Evolutionary conservation across 192 early-diverging fungal genomes (phyloP), one percentile per base, ranked within the genome.

Genomic region (Coemansia sp.): DNA sequence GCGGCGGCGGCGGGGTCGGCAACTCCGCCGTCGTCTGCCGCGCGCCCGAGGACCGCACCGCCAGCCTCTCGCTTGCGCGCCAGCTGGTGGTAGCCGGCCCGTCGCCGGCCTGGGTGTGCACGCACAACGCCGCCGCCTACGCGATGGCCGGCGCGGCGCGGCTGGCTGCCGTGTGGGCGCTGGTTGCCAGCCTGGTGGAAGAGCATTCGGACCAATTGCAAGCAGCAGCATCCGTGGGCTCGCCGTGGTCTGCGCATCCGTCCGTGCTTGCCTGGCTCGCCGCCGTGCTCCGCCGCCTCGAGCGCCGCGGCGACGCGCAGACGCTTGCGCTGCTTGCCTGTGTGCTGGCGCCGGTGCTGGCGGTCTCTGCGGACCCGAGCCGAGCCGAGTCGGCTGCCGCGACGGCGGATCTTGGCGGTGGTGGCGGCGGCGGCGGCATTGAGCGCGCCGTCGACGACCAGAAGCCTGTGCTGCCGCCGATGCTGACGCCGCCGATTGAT

Each of bases 311-410:
- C 64, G 81, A 84, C 44, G 76, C 75, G 65, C 81, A 84, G 67
- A 72, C 81, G 57, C 76, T 79, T 65, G 81, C 81, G 21, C 59
- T 84, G 60, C 56, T 84, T 7, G 32, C 81, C 10, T 84, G 81
- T 40, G 77, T 79, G 40, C 57, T 84, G 47, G 69, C 68, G 60
- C 61, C 8, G 44, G 64, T 49, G 10, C n/a, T 39, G 52, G 18
- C 23, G 52, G n/a, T 15, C 19, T 8, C 52, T 0, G 39, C 41
- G 8, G 21, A 37, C n/a, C 26, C 63, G 45, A 44, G 7, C 12
- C 50, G 15, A 39, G n/a, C 40, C 18, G 61, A 66, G 23, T 38
- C 50, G 38, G 63, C 8, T 8, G 0, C 6, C 59, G 49, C 63
- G 38, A 38, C 38, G 52, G 3, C 3, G 37, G 56, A 9, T n/a